Evolutionary conservation across 768 basidiomycete species (phyloP).

Genomic region (Collybiopsis confluens): DNA sequence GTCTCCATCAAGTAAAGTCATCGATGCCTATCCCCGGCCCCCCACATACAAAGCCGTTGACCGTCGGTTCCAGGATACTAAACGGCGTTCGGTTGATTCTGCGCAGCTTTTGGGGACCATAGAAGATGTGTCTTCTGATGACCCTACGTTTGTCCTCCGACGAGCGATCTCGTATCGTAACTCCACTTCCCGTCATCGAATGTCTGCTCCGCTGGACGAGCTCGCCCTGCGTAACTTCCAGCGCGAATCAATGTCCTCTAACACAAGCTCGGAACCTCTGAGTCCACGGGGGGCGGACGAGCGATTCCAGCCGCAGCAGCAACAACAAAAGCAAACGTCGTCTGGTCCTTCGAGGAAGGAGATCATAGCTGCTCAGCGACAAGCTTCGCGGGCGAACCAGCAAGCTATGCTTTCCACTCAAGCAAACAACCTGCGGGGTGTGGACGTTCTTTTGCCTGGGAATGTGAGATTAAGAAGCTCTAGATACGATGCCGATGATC

Average conservation of each 20-base stretch:
- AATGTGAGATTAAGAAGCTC: slow-evolving; percentile 84
- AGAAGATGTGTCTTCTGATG: slow-evolving; percentile 76
- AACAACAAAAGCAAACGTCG: slow-evolving; percentile 27
- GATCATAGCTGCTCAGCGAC: slow-evolving; percentile 91
- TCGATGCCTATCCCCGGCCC: slow-evolving; percentile 78
- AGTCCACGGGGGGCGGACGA: slow-evolving; percentile 1
- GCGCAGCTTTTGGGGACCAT: slow-evolving; percentile 60
- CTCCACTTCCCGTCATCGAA: slow-evolving; percentile 64
- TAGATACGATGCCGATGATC: slow-evolving; percentile 62
- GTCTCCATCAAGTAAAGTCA: slow-evolving; percentile 72
- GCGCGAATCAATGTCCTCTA: slow-evolving; percentile 63
- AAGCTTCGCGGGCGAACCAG: slow-evolving; percentile 76
- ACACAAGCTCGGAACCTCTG: slow-evolving; percentile 1
- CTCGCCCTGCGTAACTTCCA: slow-evolving; percentile 71
- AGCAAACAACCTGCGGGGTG: slow-evolving; percentile 77
- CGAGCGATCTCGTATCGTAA: slow-evolving; percentile 73
- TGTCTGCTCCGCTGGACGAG: slow-evolving; percentile 79
- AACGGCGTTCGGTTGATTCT: slow-evolving; percentile 87
- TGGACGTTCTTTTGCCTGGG: slow-evolving; percentile 84
- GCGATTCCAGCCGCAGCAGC: neutral
- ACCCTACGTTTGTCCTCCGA: slow-evolving; percentile 88
- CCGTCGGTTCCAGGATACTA: slow-evolving; percentile 54
- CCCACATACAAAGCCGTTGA: slow-evolving; percentile 67
- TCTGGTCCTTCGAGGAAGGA: slow-evolving; percentile 65
- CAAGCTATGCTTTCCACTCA: slow-evolving; percentile 80